These are phyloP conservation scores for Stygiomarasmius scandens DNA, from an alignment of 1,284 basidiomycete genomes.

Conservation along the genomic window DNA sequence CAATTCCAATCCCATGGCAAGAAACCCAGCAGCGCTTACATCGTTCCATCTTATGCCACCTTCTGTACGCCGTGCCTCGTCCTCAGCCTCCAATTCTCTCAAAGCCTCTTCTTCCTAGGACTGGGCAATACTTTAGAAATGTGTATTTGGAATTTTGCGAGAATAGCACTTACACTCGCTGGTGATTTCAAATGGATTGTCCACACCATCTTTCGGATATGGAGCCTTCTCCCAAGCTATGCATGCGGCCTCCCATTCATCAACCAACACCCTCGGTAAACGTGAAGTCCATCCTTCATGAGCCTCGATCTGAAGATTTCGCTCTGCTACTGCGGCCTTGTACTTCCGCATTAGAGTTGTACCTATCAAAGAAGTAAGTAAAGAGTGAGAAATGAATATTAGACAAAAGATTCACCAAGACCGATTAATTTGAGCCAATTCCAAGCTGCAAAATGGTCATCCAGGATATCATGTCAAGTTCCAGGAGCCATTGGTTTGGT, in stretches of 20 bases:
- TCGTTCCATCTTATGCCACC: not conserved
- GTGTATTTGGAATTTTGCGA: not conserved
- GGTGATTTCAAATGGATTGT: not conserved
- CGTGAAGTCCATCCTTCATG: not conserved
- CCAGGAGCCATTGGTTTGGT: conserved; percentile 26
- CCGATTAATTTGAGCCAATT: conserved; percentile 20
- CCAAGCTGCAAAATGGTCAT: conserved; percentile 15
- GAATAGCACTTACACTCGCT: not conserved
- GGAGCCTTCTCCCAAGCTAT: not conserved
- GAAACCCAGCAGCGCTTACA: not conserved
- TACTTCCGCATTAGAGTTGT: conserved; percentile 14
- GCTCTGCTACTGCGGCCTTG: conserved; percentile 11
- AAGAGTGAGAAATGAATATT: not conserved
- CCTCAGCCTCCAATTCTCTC: not conserved
- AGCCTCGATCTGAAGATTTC: conserved; percentile 10
- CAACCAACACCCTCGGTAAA: not conserved
- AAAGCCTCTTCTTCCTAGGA: not conserved
- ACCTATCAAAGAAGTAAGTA: not conserved
- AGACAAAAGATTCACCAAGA: conserved; percentile 17
- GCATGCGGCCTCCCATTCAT: not conserved
- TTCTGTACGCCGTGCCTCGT: not conserved
- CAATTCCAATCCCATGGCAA: not conserved
- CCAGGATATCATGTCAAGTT: conserved; percentile 12
- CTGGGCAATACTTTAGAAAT: not conserved
- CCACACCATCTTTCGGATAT: not conserved